Evolutionary conservation across 257 asterid genomes (phyloP), one percentile per base, ranked within the genome.

Genomic region (Rauvolfia tetraphylla): DNA sequence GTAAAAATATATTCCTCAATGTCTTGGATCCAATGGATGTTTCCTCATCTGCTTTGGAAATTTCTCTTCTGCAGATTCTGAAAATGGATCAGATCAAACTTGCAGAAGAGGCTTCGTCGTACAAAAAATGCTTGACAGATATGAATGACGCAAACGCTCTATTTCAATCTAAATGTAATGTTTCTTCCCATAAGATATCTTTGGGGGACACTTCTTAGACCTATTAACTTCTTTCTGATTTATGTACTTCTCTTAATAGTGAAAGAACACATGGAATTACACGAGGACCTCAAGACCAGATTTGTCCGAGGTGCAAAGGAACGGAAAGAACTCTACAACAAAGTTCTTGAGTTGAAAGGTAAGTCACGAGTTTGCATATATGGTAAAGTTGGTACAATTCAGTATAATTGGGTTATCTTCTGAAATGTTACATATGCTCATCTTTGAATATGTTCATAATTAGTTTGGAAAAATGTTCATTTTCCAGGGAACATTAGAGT

Each of bases 401-500:
- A 9, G 29, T 15, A 53, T 44, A 58, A 20, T 18, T 73, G 27
- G 33, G 79, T 85, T 72, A 76, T 73, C 67, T 59, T 63, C 71
- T 71, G 63, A 46, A 65, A 25, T 63, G 44, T 41, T 8, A 41
- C 5, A 3, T 41, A 46, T 46, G 51, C 14, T 46, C 51, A 46
- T 46, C 51, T 46, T 41, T 41, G 3, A 8, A 41, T 41, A 41
- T 41, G 44, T 3, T 41, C 8, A 41, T 41, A 41, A 41, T 3
- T 8, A 8, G 3, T 41, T 41, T 41, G 44, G 44, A 8, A 8
- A 3, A 3, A 3, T 41, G 46, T 61, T 76, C 29, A 38, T 63
- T 80, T 72, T 73, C 76, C 95, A 95, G 99, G 99, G 70, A 95
- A 89, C 82, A 95, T 95, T 78, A 85, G 98, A 87, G 99, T 93